phyloP scores from a whole-genome alignment of 1,284 basidiomycete species.

The Volvariella surrecta region DNA sequence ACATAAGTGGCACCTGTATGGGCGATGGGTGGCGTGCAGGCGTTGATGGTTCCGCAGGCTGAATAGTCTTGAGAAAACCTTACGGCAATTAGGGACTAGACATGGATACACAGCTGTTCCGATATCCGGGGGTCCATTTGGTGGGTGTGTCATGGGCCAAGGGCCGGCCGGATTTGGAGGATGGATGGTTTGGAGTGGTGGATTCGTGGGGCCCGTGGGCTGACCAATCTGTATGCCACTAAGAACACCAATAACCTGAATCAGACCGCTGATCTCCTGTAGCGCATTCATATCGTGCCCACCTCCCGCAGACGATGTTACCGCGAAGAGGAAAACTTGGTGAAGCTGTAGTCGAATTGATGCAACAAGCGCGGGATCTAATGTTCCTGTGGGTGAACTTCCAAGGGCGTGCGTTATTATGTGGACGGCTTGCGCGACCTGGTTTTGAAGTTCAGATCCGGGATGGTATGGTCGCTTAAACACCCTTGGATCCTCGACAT shows the following conservation, averaged over 20 bases:
- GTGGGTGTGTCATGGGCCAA: constrained; percentile 23
- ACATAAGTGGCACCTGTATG: constrained; percentile 52
- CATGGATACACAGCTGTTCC: constrained; percentile 73
- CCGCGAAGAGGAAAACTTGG: constrained; percentile 65
- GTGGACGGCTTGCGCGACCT: constrained; percentile 49
- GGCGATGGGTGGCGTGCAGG: constrained; percentile 50
- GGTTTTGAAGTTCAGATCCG: constrained; percentile 35
- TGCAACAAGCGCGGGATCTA: constrained; percentile 48
- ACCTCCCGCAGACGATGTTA: constrained; percentile 51
- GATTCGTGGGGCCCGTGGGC: constrained; percentile 23
- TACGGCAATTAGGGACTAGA: constrained; percentile 47
- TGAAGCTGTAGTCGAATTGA: constrained; percentile 63
- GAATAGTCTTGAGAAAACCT: constrained; percentile 58
- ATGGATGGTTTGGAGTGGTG: constrained; percentile 13
- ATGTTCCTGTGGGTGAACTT: constrained; percentile 28
- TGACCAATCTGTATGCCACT: constrained; percentile 63
- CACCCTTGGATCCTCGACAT: constrained; percentile 28
- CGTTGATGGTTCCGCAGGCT: constrained; percentile 62
- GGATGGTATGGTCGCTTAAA: constrained; percentile 37
- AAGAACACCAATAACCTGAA: constrained; percentile 70
- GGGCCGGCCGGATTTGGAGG: constrained; percentile 19
- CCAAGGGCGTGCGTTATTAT: constrained; percentile 40
- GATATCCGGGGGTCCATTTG: constrained; percentile 35
- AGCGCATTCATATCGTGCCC: constrained; percentile 45
- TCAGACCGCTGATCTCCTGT: constrained; percentile 66